A percentile compares a stretch with the other conserved stretches of the same genome.
phyloP scores from a whole-genome alignment of 73 alveolate genomes.

The Paramecium pentaurelia region DNA sequence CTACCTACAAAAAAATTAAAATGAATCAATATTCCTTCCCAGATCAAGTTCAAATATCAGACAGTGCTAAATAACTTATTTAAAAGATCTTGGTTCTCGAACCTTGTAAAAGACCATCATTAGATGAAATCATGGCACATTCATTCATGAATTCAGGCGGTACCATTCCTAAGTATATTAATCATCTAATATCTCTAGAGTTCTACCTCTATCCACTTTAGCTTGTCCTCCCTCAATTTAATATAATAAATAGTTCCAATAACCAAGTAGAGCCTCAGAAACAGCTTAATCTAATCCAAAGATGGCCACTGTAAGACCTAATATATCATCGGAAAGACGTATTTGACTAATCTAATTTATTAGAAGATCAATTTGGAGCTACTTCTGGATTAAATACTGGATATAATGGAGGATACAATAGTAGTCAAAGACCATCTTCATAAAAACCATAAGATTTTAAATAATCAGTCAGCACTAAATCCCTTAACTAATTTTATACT shows the following conservation, averaged over 20 bases:
- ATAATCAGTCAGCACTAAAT: background rate
- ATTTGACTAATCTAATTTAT: background rate
- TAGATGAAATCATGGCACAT: conserved; percentile 65
- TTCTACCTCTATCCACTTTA: conserved; percentile 91
- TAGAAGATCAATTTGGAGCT: conserved; percentile 30
- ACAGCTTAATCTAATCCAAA: background rate
- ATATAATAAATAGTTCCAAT: conserved; percentile 79
- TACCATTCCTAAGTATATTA: conserved; percentile 83
- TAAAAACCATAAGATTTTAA: conserved; percentile 7
- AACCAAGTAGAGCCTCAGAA: conserved; percentile 19
- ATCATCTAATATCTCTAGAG: background rate
- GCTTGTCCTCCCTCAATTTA: conserved; percentile 93
- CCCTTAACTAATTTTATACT: background rate
- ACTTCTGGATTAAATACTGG: conserved; percentile 12
- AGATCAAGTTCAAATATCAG: conserved; percentile 86
- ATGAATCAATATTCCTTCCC: conserved; percentile 86
- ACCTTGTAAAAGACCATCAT: conserved; percentile 72
- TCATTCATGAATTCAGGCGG: conserved; percentile 66
- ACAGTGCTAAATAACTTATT: conserved; percentile 88
- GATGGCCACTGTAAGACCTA: background rate
- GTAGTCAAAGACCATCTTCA: background rate
- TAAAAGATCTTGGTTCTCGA: conserved; percentile 80
- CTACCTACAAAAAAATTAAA: conserved; percentile 90
- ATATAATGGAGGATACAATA: background rate
- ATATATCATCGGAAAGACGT: background rate